Percentiles rank a stretch among this genome's conserved stretches.
These are phyloP conservation scores for Orbilia ellipsospora DNA, from an alignment of 2,329 filamentous ascomycete species.

Conservation along the genomic window DNA sequence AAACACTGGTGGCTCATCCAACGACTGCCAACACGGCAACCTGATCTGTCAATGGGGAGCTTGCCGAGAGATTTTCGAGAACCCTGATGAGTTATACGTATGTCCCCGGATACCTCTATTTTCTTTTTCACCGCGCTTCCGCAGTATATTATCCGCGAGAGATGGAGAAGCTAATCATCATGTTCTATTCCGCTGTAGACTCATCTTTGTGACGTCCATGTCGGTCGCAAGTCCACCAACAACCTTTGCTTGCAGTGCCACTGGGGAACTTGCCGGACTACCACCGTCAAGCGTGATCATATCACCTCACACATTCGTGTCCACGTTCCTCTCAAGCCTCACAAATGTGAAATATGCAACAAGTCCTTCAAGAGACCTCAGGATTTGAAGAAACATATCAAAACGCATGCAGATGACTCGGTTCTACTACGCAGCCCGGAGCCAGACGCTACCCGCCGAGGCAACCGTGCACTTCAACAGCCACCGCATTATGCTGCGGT, in stretches of 20 bases:
- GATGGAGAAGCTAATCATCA: conserved; percentile 27
- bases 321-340: conserved; percentile 97
- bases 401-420: conserved; percentile 63
- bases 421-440: conserved; percentile 68
- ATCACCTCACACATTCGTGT: conserved; percentile 99
- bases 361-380: conserved; percentile 99
- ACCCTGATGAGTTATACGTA: conserved; percentile 72
- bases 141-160: conserved; percentile 1
- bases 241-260: conserved; percentile 97
- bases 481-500: conserved; percentile 55
- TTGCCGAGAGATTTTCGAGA: conserved; percentile 71
- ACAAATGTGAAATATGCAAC: conserved; percentile 98
- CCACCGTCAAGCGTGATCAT: conserved; percentile 97
- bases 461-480: conserved; percentile 55
- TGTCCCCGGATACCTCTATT: conserved; percentile 58
- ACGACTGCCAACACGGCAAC: conserved; percentile 65
- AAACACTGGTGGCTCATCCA: conserved; percentile 25
- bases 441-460: conserved; percentile 65
- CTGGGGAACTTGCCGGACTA: conserved; percentile 95
- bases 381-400: conserved; percentile 99
- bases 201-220: conserved; percentile 97
- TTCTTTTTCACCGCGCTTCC: no score
- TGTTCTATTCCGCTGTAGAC: conserved; percentile 70
- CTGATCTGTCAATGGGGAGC: conserved; percentile 72
- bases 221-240: conserved; percentile 98